Base-by-base conservation (phyloP, 345 rosid species). In the Citropsis articulata region DNA sequence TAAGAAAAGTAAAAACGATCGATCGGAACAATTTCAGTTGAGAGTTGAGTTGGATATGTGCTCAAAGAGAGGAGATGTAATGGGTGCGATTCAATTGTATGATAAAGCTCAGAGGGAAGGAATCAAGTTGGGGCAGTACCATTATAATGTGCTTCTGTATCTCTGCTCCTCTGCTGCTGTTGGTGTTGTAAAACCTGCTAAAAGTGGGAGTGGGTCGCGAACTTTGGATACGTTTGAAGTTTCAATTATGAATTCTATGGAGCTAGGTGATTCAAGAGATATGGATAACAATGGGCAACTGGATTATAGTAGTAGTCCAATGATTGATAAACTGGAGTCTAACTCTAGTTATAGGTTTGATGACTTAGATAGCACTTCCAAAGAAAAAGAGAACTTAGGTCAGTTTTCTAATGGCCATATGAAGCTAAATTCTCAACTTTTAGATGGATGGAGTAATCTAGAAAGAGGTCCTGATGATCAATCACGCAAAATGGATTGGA, bases 111-210 rank as follows among this genome's bases (percentile, higher is more conserved):
- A 62, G 36, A 80, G 66, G 64, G 86, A 86, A 68, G 88, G 87
- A 50, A 71, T 88, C 60, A 48, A 66, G 69, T 31, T 90, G 83
- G 83, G 70, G 77, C 92, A 87, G 70, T 86, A 89, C 75, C 90
- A 89, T 80, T 92, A 89, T 74, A 73, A 84, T 42, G 89, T 89
- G 22, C 69, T 90, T 66, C 64, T 90, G 79, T 89, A 92, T 85
- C 87, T 90, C 40, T 90, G 92, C 77, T 86, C 96, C 67, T 92
- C 92, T 83, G 93, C 92, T 22, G 93, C 96, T 73, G 79, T 82
- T 24, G 95, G 93, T 50, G 76, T 85, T 78, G 86, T 87, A 77
- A 86, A 80, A 78, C 96, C 91, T 72, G 93, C 91, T 66, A 90
- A 90, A 81, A 88, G 93, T 65, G 92, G 93, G 64, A 84, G 80